A percentile compares a stretch with the other conserved stretches of the same genome.
These are phyloP conservation scores for Botryotinia globosa DNA, from an alignment of 2,329 filamentous ascomycete species.

Conservation along the genomic window DNA sequence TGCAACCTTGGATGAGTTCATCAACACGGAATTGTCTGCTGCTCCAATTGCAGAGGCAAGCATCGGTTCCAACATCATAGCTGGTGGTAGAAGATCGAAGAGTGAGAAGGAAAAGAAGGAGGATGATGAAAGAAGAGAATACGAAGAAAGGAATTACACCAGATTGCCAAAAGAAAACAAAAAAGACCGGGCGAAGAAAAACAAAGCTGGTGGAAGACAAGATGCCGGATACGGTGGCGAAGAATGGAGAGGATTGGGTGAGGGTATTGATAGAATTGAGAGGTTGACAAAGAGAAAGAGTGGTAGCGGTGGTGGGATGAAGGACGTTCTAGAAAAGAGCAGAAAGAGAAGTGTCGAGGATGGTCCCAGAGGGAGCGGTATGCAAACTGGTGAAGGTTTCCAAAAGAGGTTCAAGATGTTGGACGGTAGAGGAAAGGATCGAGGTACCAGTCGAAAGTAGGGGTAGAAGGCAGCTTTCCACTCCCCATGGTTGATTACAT, in stretches of 20 bases:
- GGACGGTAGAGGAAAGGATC: constrained; percentile 43
- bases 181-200: constrained; percentile 70
- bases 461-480: neutral
- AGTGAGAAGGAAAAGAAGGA: constrained; percentile 71
- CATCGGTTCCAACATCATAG: constrained; percentile 84
- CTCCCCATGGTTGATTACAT: neutral
- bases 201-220: constrained; percentile 44
- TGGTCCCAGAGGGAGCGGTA: constrained; percentile 63
- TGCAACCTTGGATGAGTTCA: constrained; percentile 86
- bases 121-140: constrained; percentile 76
- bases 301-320: constrained; percentile 45
- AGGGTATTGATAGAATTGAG: constrained; percentile 84
- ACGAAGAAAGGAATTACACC: constrained; percentile 91
- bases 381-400: constrained; percentile 70
- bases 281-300: constrained; percentile 71
- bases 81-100: constrained; percentile 76
- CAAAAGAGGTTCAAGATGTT: constrained; percentile 63
- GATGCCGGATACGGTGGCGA: constrained; percentile 78
- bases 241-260: constrained; percentile 83
- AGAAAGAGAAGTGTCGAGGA: constrained; percentile 78
- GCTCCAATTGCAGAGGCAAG: constrained; percentile 83
- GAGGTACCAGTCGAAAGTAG: constrained; percentile 29
- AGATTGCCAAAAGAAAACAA: constrained; percentile 84
- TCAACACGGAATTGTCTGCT: constrained; percentile 76
- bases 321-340: constrained; percentile 71